Base-by-base conservation (phyloP, 2,329 filamentous ascomycete genomes). In the Chaetomium globosum region DNA sequence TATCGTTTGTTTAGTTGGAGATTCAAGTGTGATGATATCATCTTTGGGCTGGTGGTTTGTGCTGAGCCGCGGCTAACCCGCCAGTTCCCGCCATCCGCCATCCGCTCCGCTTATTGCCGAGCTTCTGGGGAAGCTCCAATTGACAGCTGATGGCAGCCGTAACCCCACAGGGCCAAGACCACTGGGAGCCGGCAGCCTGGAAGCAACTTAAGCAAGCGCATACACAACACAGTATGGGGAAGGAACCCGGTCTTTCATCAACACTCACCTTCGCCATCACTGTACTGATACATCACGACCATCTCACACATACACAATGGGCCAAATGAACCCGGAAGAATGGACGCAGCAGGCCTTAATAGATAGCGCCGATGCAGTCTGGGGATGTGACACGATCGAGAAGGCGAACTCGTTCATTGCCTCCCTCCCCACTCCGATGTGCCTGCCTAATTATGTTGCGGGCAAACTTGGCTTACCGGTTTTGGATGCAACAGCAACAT, bases 361-460 rank as follows among this genome's bases (percentile, higher is more conserved):
- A 13, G 56, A 60, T 0, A 51, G 28, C 43, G 60, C 61, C n/a
- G 53, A 60, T 7, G 31, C 51, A 13, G 53, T 71, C 12, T 75
- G 73, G 73, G 59, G 49, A 6, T 73, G 72, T 70, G 67, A 75
- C 65, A 73, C 71, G 0, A 61, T 73, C 8, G 72, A 74, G 9
- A 75, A 75, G 64, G 75, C 74, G 30, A 59, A 55, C 8, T 33
- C 65, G 0, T 67, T 72, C 51, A 61, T 75, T 36, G 33, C 39
- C 16, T 65, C 64, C 10, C 61, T 28, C 2, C 16, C 16, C 6
- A 19, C n/a, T 1, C 64, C 63, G 3, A 39, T 68, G 12, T 36
- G 19, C 28, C 66, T 69, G 6, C 52, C 60, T 2, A 70, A 69
- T 46, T 70, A 64, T 39, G 61, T 71, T 4, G 52, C 52, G 5